Base-by-base conservation (phyloP, 805 yeast species). In the Lachancea waltii region DNA sequence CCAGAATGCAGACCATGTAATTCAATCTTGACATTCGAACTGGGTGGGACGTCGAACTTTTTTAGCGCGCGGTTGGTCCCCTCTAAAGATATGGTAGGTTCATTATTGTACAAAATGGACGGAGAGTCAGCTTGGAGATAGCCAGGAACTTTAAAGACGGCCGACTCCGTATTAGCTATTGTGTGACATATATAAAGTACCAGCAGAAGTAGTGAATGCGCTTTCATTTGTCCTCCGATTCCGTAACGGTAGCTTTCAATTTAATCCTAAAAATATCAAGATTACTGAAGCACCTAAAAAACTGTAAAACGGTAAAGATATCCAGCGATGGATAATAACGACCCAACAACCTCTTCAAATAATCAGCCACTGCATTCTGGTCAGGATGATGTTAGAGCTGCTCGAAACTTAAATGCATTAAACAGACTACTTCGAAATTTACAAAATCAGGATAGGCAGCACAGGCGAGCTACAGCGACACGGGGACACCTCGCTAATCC, bases 131-230 rank as follows among this genome's bases (percentile, higher is more conserved):
- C 21, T 6, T 43, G 49, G 28, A 47, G 42, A 26, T 40, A 46
- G 10, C 25, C 19, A 2, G 54, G 54, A 11, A 50, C 46, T 23
- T 40, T 39, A 11, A 50, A 24, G 11, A 40, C 23, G 25, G 42
- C 41, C 4, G 53, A 38, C 35, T 50, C 55, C 11, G 55, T 50
- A 33, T 50, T 50, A 6, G 49, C 55, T 20, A 24, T 4, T 14
- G 16, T 27, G 8, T n/a, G 18, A 19, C 31, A 9, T 10, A 18
- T 10, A n/a, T 18, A 4, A n/a, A 19, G 9, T 5, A 25, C n/a
- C 9, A 34, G 19, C 6, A 17, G 26, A 16, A 19, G n/a, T n/a
- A n/a, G n/a, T n/a, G n/a, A n/a, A n/a, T n/a, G n/a, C n/a, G n/a
- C n/a, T n/a, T n/a, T n/a, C n/a, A n/a, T n/a, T n/a, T n/a, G n/a